These are phyloP conservation scores for Sodiomyces alkalinus DNA, from an alignment of 2,329 filamentous ascomycete genomes.

Conservation along the genomic window DNA sequence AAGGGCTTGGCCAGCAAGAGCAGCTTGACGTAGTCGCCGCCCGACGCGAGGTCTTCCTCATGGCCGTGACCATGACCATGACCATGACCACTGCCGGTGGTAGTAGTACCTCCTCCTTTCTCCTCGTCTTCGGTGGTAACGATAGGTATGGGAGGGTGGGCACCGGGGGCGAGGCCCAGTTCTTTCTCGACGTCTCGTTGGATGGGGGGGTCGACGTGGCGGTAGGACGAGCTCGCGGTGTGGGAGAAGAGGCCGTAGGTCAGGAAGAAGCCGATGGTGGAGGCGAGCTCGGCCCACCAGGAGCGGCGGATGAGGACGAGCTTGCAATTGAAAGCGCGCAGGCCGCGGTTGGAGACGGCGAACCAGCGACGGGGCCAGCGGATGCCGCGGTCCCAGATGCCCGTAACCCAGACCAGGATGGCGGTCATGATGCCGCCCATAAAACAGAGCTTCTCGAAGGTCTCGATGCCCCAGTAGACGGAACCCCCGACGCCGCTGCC, in stretches of 20 bases:
- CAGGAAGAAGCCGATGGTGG: slow-evolving; percentile 60
- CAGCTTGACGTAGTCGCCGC: slow-evolving; percentile 84
- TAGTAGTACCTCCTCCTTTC: too few relatives aligned
- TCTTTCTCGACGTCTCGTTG: slow-evolving; percentile 45
- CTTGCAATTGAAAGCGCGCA: slow-evolving; percentile 91
- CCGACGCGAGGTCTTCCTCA: slow-evolving; percentile 80
- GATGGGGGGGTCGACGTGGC: slow-evolving; percentile 54
- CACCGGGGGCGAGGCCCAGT: slow-evolving; percentile 29
- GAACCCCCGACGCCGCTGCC: slow-evolving; percentile 80
- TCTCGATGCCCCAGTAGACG: slow-evolving; percentile 93
- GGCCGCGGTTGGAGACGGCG: slow-evolving; percentile 71
- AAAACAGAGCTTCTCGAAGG: slow-evolving; percentile 77
- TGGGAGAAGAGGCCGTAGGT: slow-evolving; percentile 61
- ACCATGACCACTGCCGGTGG: too few relatives aligned
- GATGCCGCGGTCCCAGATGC: slow-evolving; percentile 90
- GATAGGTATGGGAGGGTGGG: slow-evolving; percentile 26
- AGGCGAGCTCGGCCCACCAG: slow-evolving; percentile 65
- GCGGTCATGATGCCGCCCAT: slow-evolving; percentile 81
- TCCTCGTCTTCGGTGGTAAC: slow-evolving; percentile 39
- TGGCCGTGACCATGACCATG: too few relatives aligned
- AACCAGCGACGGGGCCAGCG: slow-evolving; percentile 91
- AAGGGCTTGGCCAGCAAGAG: slow-evolving; percentile 88
- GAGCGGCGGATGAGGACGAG: slow-evolving; percentile 70
- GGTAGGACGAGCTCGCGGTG: slow-evolving; percentile 54
- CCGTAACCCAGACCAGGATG: slow-evolving; percentile 81